Evolutionary conservation across 192 early-diverging fungal species (phyloP), one percentile per base, ranked within the genome.

Genomic region (Coemansia sp.): DNA sequence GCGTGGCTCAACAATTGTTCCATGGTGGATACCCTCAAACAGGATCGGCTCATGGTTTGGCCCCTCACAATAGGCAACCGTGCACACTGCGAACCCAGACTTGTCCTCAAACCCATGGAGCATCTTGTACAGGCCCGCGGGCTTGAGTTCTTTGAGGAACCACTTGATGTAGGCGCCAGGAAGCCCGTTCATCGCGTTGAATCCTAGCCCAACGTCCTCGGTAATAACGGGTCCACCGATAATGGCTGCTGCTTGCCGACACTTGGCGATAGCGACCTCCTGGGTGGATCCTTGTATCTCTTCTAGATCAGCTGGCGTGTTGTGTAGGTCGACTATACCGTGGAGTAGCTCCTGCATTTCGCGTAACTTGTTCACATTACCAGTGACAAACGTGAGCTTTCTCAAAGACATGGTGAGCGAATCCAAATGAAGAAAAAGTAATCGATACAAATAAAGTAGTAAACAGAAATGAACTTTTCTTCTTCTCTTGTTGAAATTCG

Each of bases 131-230:
- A 99, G 75, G 0, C 86, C 87, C 31, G 91, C 89, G 38, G 91
- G 91, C 44, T 93, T 91, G 42, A 98, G 70, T 42, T 87, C 85
- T 55, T 93, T 87, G 55, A 97, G 77, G 76, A 99, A 99, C 96
- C 96, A 98, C 81, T 99, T 99, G 69, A 96, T 91, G 74, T 79
- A 81, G 1, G 96, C 94, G 7, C 97, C 97, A 15, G 97, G 96
- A 44, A 98, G 89, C 9, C 92, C 92, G 67, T 95, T 92, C 79
- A 99, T 85, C 8, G 95, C 95, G 70, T 94, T 95, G 86, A 98
- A 99, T 74, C 94, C 94, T 46, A 99, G 88, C 36, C 88, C 89
- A 9, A 96, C 98, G 85, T 99, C 97, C 80, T 99, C 97, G 43
- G 92, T 94, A 57, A 98, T 90, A 52, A 91, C 91, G 41, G 93